These are phyloP conservation scores for Cercospora citrullina DNA, from an alignment of 2,329 filamentous ascomycete species.

Conservation along the genomic window DNA sequence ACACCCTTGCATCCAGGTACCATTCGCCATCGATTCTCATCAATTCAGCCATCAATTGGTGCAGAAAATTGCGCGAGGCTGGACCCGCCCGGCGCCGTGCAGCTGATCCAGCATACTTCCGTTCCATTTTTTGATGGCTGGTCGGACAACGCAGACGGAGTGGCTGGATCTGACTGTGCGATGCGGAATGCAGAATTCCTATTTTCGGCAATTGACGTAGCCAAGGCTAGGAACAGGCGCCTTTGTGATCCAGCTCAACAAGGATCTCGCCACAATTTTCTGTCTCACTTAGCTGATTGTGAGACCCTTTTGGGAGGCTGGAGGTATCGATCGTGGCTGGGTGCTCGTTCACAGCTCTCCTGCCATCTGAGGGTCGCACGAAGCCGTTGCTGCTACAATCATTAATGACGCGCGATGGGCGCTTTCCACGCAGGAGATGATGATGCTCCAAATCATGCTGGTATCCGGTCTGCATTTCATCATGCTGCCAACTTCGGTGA, in stretches of 20 bases:
- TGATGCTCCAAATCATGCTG: background rate
- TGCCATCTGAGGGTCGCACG: background rate
- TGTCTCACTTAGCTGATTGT: background rate
- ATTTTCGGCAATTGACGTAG: slow-evolving; percentile 12
- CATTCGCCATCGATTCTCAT: slow-evolving; percentile 11
- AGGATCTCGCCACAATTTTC: slow-evolving; percentile 12
- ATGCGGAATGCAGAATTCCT: slow-evolving; percentile 11
- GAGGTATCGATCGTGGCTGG: background rate
- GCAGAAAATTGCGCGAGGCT: background rate
- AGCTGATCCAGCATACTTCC: background rate
- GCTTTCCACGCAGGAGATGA: background rate
- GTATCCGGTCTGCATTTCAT: background rate
- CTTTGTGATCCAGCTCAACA: slow-evolving; percentile 12
- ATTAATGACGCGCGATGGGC: background rate
- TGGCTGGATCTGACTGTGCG: slow-evolving; percentile 2
- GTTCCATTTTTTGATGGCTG: slow-evolving; percentile 9
- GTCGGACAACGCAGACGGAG: slow-evolving; percentile 11
- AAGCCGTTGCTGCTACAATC: background rate
- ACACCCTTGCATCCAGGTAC: slow-evolving; percentile 14
- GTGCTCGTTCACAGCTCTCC: background rate
- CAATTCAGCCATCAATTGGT: slow-evolving; percentile 13
- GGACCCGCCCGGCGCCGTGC: background rate
- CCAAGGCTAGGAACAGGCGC: slow-evolving; percentile 8
- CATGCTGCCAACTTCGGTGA: background rate
- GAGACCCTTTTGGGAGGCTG: slow-evolving; percentile 4